A percentile compares a stretch with the other conserved stretches of the same genome.
Conservation (phyloP, 2,329 filamentous ascomycete species). For the Penicillium brevicompactum region DNA sequence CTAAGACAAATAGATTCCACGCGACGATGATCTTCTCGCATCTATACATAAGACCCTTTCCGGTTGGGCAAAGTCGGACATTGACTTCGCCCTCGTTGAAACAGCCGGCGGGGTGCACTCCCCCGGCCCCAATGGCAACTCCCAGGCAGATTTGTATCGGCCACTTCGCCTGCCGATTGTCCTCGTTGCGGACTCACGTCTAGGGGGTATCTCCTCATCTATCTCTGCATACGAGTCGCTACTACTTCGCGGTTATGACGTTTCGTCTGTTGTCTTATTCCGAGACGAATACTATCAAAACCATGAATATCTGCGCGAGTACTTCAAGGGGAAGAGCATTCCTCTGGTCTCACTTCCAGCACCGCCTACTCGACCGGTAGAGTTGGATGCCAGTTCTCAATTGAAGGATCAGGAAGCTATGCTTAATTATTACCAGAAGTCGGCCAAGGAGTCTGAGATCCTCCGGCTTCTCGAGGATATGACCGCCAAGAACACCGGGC, state of each 20-base stretch:
- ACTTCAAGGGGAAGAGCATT: constrained; percentile 65
- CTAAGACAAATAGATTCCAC: constrained; percentile 46
- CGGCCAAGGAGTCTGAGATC: constrained; percentile 45
- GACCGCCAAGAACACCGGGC: constrained; percentile 54
- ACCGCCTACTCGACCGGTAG: constrained; percentile 55
- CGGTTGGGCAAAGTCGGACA: constrained; percentile 34
- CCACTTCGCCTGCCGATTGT: constrained; percentile 73
- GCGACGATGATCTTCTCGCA: constrained; percentile 53
- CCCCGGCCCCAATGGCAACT: constrained; percentile 72
- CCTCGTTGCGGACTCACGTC: constrained; percentile 71
- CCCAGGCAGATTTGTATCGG: constrained; percentile 77
- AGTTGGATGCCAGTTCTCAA: constrained; percentile 31
- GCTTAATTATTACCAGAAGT: constrained; percentile 63
- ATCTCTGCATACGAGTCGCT: constrained; percentile 81
- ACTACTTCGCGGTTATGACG: constrained; percentile 74
- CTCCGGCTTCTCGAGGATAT: constrained; percentile 55
- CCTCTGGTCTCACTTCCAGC: constrained; percentile 58
- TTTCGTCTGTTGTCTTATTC: constrained; percentile 71
- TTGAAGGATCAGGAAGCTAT: constrained; percentile 60
- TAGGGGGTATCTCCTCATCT: constrained; percentile 79
- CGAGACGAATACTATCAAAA: constrained; percentile 68
- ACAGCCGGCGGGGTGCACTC: constrained; percentile 83
- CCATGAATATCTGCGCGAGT: constrained; percentile 65
- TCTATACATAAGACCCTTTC: constrained; percentile 50
- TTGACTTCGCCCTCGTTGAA: constrained; percentile 71